phyloP scores from a whole-genome alignment of 78 protist genomes.

The Monocercomonoides exilis region DNA sequence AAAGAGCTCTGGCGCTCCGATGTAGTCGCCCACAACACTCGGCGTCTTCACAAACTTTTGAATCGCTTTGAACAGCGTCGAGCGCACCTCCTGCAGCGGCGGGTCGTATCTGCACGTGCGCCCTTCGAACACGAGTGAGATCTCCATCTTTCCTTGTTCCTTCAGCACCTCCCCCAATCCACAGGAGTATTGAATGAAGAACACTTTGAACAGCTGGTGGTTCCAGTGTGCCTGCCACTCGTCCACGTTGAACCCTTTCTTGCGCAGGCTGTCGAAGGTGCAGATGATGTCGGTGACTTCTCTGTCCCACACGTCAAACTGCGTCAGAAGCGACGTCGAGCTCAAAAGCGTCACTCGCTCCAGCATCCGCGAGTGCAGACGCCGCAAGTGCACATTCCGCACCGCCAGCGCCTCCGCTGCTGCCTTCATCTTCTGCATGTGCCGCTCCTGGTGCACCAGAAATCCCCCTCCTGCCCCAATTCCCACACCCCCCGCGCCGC shows the following conservation, averaged over 20 bases:
- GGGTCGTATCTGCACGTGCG: neutral
- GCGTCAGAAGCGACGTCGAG: neutral
- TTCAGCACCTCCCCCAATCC: no score
- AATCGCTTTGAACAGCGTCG: neutral
- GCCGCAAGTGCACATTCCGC: neutral
- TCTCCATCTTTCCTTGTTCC: no score
- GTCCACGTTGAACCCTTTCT: neutral
- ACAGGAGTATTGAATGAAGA: neutral
- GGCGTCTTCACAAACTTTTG: no score
- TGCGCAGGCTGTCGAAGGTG: neutral
- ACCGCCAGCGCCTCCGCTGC: neutral
- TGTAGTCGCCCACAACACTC: neutral
- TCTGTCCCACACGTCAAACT: neutral
- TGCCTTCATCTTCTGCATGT: neutral
- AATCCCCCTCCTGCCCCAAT: no score
- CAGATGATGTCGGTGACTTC: neutral
- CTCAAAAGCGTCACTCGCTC: neutral
- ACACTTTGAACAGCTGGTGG: conserved; percentile 3
- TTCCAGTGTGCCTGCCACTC: neutral
- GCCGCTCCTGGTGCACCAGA: no score
- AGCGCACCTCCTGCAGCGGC: neutral
- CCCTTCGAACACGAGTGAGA: no score
- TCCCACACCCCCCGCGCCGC: no score
- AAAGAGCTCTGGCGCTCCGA: neutral
- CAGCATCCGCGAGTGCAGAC: neutral